phyloP scores from a whole-genome alignment of 768 basidiomycete species.

The Astraeus odoratus region DNA sequence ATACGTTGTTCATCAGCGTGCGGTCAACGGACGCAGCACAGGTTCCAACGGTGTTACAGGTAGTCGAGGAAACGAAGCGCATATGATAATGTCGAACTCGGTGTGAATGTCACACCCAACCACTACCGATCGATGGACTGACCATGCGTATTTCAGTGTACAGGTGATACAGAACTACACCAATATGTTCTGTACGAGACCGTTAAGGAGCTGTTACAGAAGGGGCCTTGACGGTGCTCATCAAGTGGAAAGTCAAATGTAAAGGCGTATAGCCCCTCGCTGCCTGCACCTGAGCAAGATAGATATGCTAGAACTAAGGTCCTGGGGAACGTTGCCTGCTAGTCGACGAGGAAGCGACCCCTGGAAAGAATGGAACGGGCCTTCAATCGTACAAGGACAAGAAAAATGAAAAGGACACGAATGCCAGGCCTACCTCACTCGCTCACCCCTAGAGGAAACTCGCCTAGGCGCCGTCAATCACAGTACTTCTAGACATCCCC shows the following conservation, averaged over 20 bases:
- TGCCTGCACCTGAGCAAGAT: constrained; percentile 79
- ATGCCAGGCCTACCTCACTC: too few relatives aligned
- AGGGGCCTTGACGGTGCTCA: constrained; percentile 46
- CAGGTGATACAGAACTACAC: constrained; percentile 55
- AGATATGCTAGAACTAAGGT: constrained; percentile 75
- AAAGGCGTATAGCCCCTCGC: constrained; percentile 57
- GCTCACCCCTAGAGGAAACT: too few relatives aligned
- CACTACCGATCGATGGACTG: too few relatives aligned
- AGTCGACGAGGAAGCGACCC: constrained; percentile 15
- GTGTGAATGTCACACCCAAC: too few relatives aligned
- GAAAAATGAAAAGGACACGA: constrained; percentile 30
- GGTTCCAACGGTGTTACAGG: constrained; percentile 73
- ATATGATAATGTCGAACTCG: constrained; percentile 67
- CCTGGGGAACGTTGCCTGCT: constrained; percentile 26
- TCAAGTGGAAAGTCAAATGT: constrained; percentile 31
- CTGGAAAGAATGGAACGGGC: constrained; percentile 25
- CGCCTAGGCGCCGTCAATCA: constrained; percentile 10
- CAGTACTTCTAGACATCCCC: not conserved
- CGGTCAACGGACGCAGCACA: constrained; percentile 54
- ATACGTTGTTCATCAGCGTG: constrained; percentile 73
- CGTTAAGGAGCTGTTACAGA: constrained; percentile 31
- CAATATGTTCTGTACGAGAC: constrained; percentile 76
- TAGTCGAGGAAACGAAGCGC: constrained; percentile 78
- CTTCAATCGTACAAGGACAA: constrained; percentile 37
- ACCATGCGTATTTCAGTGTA: constrained; percentile 19